Base-by-base conservation (phyloP, 768 basidiomycete species). In the Kondoa malvinella region DNA sequence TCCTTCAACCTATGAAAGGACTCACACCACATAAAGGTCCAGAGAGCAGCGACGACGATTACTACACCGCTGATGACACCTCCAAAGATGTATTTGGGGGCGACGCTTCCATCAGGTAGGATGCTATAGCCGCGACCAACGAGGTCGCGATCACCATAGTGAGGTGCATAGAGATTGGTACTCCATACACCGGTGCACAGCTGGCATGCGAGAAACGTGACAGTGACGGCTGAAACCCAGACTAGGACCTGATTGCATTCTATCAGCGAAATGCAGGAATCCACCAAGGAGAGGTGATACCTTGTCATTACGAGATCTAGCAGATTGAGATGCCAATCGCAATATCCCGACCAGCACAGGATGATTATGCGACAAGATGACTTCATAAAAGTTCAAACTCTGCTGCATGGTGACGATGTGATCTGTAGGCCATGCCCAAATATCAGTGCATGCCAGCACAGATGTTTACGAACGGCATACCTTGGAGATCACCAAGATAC, bases 401-500 rank as follows among this genome's bases (percentile, higher is more conserved):
- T 89, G 86, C 73, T 92, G 89, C 67, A 96, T 79, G 1, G 88
- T 85, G 27, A 92, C 76, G 71, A 95, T 90, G 75, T 96, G 92
- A 77, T 96, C 92, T 65, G 15, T n/a, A n/a, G n/a, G n/a, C n/a
- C n/a, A n/a, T n/a, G n/a, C n/a, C 14, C 16, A 56, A 26, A 40
- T 12, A 50, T 17, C n/a, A n/a, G 65, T 30, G 15, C 25, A 56
- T n/a, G 40, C 25, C 27, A 58, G 16, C 12, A 8, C 56, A 29
- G 0, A 25, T 26, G 32, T n/a, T 60, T 30, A 25, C 12, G 34
- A 58, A 25, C 1, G 32, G 72, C 80, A 60, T 71, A 90, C 92
- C 92, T 80, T 92, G 88, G 1, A 96, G 83, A 76, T 96, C 92
- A 27, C 88, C 89, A 78, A 92, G 83, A 75, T 94, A 90, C 1